Percentiles rank a stretch among this genome's conserved stretches.
Evolutionary conservation across 495 filamentous ascomycete species (phyloP).

Genomic region (Aspergillus panamensis): DNA sequence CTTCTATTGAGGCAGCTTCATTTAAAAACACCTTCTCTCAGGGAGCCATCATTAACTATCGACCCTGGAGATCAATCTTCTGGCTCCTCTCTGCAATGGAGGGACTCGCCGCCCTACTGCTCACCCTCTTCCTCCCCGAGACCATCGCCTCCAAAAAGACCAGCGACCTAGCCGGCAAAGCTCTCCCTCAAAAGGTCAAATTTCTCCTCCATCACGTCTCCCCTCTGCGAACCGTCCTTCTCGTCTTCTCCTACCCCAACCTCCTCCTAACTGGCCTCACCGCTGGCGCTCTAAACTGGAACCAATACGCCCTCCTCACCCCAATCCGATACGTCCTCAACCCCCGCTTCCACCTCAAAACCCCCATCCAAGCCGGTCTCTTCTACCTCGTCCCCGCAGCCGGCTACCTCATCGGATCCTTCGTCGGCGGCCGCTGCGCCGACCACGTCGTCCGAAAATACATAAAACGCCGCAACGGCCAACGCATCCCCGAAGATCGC

Average conservation of each 20-base stretch:
- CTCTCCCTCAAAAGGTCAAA: slow-evolving; percentile 41
- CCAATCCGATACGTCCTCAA: slow-evolving; percentile 73
- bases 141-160: slow-evolving; percentile 60
- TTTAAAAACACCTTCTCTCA: slow-evolving; percentile 15
- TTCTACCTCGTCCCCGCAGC: slow-evolving; percentile 72
- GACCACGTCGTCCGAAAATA: slow-evolving; percentile 62
- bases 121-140: slow-evolving; percentile 66
- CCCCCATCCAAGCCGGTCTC: slow-evolving; percentile 62
- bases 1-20: not conserved
- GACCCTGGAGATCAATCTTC: slow-evolving; percentile 66
- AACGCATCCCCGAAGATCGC: slow-evolving; percentile 65
- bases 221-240: slow-evolving; percentile 51
- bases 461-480: slow-evolving; percentile 54
- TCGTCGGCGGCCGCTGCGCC: slow-evolving; percentile 67
- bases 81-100: slow-evolving; percentile 67
- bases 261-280: slow-evolving; percentile 59
- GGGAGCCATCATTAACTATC: slow-evolving; percentile 68
- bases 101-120: slow-evolving; percentile 52
- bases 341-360: slow-evolving; percentile 65
- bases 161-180: slow-evolving; percentile 51
- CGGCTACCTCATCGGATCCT: slow-evolving; percentile 67
- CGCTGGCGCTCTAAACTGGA: slow-evolving; percentile 62
- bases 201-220: slow-evolving; percentile 59
- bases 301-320: slow-evolving; percentile 68
- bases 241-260: slow-evolving; percentile 59